Percentiles rank a stretch among this genome's conserved stretches.
Conservation (phyloP, 106 monocot species). For the Platanthera guangdongensis region DNA sequence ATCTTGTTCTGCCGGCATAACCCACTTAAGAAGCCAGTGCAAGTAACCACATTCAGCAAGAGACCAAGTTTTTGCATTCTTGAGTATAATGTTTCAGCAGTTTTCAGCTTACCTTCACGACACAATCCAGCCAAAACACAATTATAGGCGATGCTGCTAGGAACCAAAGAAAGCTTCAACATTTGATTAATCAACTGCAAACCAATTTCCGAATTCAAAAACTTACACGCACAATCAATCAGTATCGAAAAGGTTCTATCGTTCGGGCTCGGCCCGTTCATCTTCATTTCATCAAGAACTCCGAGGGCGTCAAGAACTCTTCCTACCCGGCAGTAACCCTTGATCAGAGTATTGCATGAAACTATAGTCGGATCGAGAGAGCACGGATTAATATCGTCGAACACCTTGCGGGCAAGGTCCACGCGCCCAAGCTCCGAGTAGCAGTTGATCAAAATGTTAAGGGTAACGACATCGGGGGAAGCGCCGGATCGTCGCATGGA, state of each 20-base stretch:
- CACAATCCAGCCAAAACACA: slow-evolving; percentile 42
- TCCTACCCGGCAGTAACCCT: slow-evolving; percentile 20
- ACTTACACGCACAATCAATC: slow-evolving; percentile 23
- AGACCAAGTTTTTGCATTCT: slow-evolving; percentile 30
- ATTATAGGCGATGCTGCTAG: slow-evolving; percentile 25
- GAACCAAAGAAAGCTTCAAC: slow-evolving; percentile 15
- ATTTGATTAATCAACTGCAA: slow-evolving; percentile 27
- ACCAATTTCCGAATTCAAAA: slow-evolving; percentile 21
- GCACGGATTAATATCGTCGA: slow-evolving; percentile 28
- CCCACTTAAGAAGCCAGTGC: slow-evolving; percentile 29
- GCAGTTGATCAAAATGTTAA: slow-evolving; percentile 16
- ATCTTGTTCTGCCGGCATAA: slow-evolving; percentile 26
- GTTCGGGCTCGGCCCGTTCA: slow-evolving; percentile 29
- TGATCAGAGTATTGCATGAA: slow-evolving; percentile 48
- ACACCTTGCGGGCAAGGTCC: slow-evolving; percentile 22
- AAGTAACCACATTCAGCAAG: slow-evolving; percentile 28
- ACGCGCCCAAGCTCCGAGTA: slow-evolving; percentile 9
- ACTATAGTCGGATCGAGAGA: slow-evolving; percentile 11
- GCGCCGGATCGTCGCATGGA: slow-evolving; percentile 14
- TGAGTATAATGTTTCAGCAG: slow-evolving; percentile 18
- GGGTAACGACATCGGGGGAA: slow-evolving; percentile 16
- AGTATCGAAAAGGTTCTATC: slow-evolving; percentile 37
- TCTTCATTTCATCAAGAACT: slow-evolving; percentile 22
- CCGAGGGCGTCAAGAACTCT: slow-evolving; percentile 16
- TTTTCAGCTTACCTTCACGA: slow-evolving; percentile 25